Conservation (phyloP, 257 asterid species). For the Ilex asprella region DNA sequence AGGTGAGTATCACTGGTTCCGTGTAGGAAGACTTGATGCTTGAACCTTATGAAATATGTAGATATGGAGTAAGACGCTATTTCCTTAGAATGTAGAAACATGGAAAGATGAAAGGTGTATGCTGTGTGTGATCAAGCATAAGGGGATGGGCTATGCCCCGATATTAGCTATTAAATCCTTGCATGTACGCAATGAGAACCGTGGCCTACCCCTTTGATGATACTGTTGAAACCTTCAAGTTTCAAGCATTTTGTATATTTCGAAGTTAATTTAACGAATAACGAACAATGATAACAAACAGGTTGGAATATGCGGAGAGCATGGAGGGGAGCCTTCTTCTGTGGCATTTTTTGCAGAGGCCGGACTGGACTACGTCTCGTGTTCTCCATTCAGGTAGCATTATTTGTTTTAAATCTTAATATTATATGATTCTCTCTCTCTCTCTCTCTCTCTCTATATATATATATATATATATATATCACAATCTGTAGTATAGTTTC, state of each 20-base stretch:
- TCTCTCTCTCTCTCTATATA: too few relatives aligned
- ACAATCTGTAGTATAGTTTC: background rate
- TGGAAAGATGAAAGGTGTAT: background rate
- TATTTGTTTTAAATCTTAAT: background rate
- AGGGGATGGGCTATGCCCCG: background rate
- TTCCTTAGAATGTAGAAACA: background rate
- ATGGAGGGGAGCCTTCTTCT: conserved; percentile 96
- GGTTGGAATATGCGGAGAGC: conserved; percentile 96
- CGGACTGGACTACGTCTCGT: conserved; percentile 90
- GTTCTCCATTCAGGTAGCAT: conserved; percentile 88
- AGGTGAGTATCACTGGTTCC: conserved; percentile 32
- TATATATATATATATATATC: too few relatives aligned
- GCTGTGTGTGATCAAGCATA: background rate
- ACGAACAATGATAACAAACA: conserved; percentile 15
- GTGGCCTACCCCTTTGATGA: background rate
- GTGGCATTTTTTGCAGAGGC: conserved; percentile 84
- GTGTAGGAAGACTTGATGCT: too few relatives aligned
- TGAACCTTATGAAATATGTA: too few relatives aligned
- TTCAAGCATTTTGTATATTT: too few relatives aligned
- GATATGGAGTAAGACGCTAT: too few relatives aligned
- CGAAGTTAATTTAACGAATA: background rate
- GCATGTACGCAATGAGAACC: background rate
- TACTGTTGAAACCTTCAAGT: background rate
- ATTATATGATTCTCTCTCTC: background rate
- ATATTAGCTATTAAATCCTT: too few relatives aligned